These are phyloP conservation scores for Herpotrichia juniperi DNA, from an alignment of 2,329 filamentous ascomycete species.

Conservation along the genomic window DNA sequence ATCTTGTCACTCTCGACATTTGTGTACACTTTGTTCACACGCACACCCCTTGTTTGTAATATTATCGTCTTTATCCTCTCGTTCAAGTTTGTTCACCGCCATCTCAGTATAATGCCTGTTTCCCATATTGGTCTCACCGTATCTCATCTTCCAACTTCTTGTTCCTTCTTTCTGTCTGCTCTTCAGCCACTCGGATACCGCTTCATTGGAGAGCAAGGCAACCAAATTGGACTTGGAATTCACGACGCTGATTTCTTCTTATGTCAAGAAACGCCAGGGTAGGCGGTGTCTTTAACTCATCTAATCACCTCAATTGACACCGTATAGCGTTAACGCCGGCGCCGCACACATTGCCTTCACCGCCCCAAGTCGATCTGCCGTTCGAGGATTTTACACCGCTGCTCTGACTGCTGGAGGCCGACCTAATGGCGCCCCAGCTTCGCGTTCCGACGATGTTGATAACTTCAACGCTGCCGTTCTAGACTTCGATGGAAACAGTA, in stretches of 20 bases:
- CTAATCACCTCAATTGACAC: conserved; percentile 26
- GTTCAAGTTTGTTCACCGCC: conserved; percentile 14
- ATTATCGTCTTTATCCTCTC: conserved; percentile 17
- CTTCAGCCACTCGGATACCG: conserved; percentile 78
- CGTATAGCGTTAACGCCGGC: conserved; percentile 53
- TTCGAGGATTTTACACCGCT: conserved; percentile 73
- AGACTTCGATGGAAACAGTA: conserved; percentile 83
- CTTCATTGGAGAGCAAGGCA: conserved; percentile 68
- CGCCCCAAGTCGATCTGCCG: conserved; percentile 68
- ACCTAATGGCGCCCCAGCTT: conserved; percentile 62
- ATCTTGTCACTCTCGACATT: conserved; percentile 15
- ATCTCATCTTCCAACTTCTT: conserved; percentile 76
- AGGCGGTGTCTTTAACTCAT: conserved; percentile 31
- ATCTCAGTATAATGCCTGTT: conserved; percentile 59
- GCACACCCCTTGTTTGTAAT: conserved; percentile 10
- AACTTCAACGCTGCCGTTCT: conserved; percentile 69
- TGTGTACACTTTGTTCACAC: conserved; percentile 19
- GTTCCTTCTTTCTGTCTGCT: conserved; percentile 82
- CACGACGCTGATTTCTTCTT: conserved; percentile 68
- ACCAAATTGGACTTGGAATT: conserved; percentile 67
- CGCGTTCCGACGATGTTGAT: conserved; percentile 59
- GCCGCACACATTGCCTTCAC: conserved; percentile 71
- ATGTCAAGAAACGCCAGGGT: conserved; percentile 66
- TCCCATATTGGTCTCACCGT: conserved; percentile 71
- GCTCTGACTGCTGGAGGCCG: conserved; percentile 70